Evolutionary conservation across 2,329 filamentous ascomycete species (phyloP), one percentile per base, ranked within the genome.

Genomic region (Cercospora sp.): DNA sequence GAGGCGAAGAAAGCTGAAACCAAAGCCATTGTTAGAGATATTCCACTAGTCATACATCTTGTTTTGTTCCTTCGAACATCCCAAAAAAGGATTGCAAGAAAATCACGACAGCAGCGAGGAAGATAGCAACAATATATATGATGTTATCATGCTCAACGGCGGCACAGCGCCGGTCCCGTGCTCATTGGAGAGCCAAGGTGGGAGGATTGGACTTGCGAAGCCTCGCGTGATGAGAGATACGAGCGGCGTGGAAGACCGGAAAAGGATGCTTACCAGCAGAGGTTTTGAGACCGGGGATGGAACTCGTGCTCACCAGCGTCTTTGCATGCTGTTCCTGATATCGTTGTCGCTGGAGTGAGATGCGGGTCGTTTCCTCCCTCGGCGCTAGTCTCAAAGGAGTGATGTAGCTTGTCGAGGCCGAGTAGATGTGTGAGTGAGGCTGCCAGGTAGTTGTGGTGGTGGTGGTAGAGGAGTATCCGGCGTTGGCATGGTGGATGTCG

Each of bases 1-100:
- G 92, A 94, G 65, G 89, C 90, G 80, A 95, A 90, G 83, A 95
- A 95, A 28, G 91, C 92, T 95, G 79, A 60, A 48, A 65, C 62
- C 55, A 42, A 33, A 63, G 67, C 65, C 58, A 67, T 64, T 45
- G 59, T 66, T 53, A 66, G 64, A 55, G 18, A 8, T 3, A 39
- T 2, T 39, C 16, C 16, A 3, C 6, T n/a, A 16, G 2, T 39
- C 36, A 39, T 39, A 39, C 36, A 39, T 39, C 16, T 39, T 39
- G 16, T n/a, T 39, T 13, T 39, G 36, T n/a, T n/a, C 5, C 5
- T 39, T n/a, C 36, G 36, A n/a, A n/a, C 16, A 39, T n/a, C 5
- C 6, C 16, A n/a, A 8, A 39, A 39, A 8, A 39, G 36, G 36
- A 39, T n/a, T n/a, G 36, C 16, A 3, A n/a, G 23, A 3, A 3